Base-by-base conservation (phyloP, 257 asterid genomes). In the Plantago elongata region DNA sequence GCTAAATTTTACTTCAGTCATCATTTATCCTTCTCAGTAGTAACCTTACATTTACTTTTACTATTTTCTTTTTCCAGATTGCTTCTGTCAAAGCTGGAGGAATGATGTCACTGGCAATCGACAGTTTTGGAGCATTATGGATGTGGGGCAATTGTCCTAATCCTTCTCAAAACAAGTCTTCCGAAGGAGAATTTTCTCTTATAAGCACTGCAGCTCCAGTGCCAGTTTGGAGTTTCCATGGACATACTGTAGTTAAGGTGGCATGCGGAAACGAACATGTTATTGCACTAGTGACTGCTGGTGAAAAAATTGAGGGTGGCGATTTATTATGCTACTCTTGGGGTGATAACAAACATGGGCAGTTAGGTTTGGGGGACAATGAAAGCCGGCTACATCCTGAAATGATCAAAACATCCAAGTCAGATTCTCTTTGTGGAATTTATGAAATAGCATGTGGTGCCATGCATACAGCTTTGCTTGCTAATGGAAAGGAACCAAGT, bases 241-340 rank as follows among this genome's bases (percentile, higher is more conserved):
- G 96, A 30, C 92, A 76, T 72, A 91, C 94, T 13, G 96, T 88
- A 50, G 94, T 86, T 58, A 81, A 84, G 34, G 95, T 91, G 45
- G 94, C 95, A 5, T 91, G 98, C 69, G 96, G 96, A 49, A 82
- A 88, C 37, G 98, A 91, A 71, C 96, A 91, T 54, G 87, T 84
- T 3, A 79, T 91, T 49, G 92, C 96, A 11, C 73, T 91, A 66
- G 98, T 83, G 13, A 88, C 81, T 30, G 78, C 85, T 18, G 95
- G 85, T 13, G 88, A 91, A 71, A 78, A 79, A 4, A 67, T 80
- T 11, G 69, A 61, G 57, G 96, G 86, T 3, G 68, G 84, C 18
- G 83, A 84, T 62, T 77, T 85, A 8, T 16, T 88, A 43, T 88
- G 95, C 82, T 91, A 88, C 66, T 78, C 94, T 4, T 91, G 98